phyloP scores from a whole-genome alignment of 805 yeast genomes.

The Wickerhamiella bombiphila region DNA sequence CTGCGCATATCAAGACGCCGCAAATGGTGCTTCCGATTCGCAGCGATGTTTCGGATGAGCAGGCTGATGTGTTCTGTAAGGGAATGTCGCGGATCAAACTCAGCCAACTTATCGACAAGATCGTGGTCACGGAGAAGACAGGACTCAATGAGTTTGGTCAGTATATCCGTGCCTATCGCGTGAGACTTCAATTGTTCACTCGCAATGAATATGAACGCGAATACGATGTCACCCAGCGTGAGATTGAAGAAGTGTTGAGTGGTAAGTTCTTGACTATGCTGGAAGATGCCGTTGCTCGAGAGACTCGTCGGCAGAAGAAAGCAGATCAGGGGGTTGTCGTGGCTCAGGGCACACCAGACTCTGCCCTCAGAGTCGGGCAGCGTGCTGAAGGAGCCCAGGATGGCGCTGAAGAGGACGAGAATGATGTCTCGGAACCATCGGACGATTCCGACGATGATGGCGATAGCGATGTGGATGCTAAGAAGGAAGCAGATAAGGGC shows the following conservation, averaged over 20 bases:
- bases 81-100: conserved; percentile 70
- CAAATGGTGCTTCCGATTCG: conserved; percentile 89
- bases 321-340: conserved; percentile 27
- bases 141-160: conserved; percentile 39
- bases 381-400: conserved; percentile 13
- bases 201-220: conserved; percentile 66
- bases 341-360: conserved; percentile 45
- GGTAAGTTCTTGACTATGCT: conserved; percentile 51
- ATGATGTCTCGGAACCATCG: conserved; percentile 57
- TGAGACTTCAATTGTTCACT: conserved; percentile 63
- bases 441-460: conserved; percentile 74
- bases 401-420: conserved; percentile 22
- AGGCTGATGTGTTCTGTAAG: conserved; percentile 88
- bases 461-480: conserved; percentile 80
- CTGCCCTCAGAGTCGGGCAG: conserved; percentile 25
- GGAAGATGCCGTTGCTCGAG: conserved; percentile 62
- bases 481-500: conserved; percentile 71
- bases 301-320: conserved; percentile 66
- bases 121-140: conserved; percentile 77
- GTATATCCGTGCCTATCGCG: conserved; percentile 53
- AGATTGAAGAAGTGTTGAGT: conserved; percentile 56
- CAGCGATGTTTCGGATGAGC: conserved; percentile 63
- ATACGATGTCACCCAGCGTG: conserved; percentile 72
- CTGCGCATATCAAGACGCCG: conserved; percentile 91
- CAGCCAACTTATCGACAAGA: conserved; percentile 78